Percentiles rank a stretch among this genome's conserved stretches.
phyloP scores from a whole-genome alignment of 257 asterid species.

The Lithospermum erythrorhizon region DNA sequence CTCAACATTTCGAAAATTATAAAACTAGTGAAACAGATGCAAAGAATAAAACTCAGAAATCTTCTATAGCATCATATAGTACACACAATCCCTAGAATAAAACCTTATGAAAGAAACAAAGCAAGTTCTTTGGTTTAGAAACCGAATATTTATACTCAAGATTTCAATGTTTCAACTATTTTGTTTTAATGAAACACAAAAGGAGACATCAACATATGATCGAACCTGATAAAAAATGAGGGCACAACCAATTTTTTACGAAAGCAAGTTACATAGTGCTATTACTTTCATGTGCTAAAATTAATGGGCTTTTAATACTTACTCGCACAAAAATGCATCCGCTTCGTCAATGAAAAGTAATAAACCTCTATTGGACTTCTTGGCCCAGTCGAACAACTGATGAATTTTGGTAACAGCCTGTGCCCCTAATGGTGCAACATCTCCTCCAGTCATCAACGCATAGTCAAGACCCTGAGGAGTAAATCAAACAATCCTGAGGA shows the following conservation, averaged over 20 bases:
- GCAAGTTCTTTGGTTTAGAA: neutral
- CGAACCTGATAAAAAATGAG: too few species aligned
- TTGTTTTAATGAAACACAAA: neutral
- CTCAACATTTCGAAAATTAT: neutral
- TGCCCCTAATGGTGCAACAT: slow-evolving; percentile 87
- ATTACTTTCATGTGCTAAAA: too few species aligned
- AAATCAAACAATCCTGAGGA: slow-evolving; percentile 8
- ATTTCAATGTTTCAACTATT: too few species aligned
- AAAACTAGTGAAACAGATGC: too few species aligned
- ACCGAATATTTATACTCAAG: neutral
- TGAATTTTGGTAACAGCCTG: slow-evolving; percentile 97
- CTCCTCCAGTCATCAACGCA: slow-evolving; percentile 98
- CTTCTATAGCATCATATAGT: neutral
- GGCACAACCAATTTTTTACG: too few species aligned
- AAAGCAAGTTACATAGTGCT: too few species aligned
- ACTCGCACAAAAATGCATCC: slow-evolving; percentile 99
- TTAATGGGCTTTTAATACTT: slow-evolving; percentile 23
- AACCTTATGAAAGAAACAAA: neutral
- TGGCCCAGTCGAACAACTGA: slow-evolving; percentile 90
- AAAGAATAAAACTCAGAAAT: neutral
- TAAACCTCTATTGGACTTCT: slow-evolving; percentile 78
- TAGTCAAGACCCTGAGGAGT: slow-evolving; percentile 72
- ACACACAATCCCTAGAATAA: neutral
- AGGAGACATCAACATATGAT: neutral
- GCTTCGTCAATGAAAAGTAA: slow-evolving; percentile 94